Percentiles rank a stretch among this genome's conserved stretches.
Evolutionary conservation across 306 rosid genomes (phyloP).

Genomic region (Trifolium fragiferum): DNA sequence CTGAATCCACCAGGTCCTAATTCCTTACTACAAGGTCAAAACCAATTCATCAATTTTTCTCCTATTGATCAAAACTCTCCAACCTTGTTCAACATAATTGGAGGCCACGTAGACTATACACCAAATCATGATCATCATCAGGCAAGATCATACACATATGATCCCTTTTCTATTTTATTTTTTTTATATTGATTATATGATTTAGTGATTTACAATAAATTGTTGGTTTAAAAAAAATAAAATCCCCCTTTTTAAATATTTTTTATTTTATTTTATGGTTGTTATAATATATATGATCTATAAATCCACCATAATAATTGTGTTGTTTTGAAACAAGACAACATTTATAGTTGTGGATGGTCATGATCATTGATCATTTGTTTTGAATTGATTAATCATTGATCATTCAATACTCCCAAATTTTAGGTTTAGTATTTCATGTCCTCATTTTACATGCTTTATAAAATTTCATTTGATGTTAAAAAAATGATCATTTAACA

Average conservation of each 20-base stretch:
- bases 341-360: neutral
- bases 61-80: constrained; percentile 42
- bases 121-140: constrained; percentile 44
- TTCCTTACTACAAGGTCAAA: constrained; percentile 45
- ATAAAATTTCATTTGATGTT: too few relatives aligned
- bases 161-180: neutral
- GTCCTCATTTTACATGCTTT: too few relatives aligned
- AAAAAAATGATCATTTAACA: too few relatives aligned
- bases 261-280: neutral
- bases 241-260: too few relatives aligned
- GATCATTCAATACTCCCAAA: too few relatives aligned
- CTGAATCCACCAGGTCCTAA: constrained; percentile 51
- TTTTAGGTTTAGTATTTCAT: too few relatives aligned
- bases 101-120: constrained; percentile 40
- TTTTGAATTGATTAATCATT: too few relatives aligned
- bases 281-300: neutral
- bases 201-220: too few relatives aligned
- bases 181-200: too few relatives aligned
- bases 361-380: constrained; percentile 1
- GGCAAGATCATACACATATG: constrained; percentile 51
- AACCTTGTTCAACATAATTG: constrained; percentile 40
- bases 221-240: neutral
- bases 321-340: neutral
- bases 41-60: constrained; percentile 45
- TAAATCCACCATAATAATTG: neutral